phyloP scores from a whole-genome alignment of 768 basidiomycete genomes.

The Lactarius pseudohatsudake region DNA sequence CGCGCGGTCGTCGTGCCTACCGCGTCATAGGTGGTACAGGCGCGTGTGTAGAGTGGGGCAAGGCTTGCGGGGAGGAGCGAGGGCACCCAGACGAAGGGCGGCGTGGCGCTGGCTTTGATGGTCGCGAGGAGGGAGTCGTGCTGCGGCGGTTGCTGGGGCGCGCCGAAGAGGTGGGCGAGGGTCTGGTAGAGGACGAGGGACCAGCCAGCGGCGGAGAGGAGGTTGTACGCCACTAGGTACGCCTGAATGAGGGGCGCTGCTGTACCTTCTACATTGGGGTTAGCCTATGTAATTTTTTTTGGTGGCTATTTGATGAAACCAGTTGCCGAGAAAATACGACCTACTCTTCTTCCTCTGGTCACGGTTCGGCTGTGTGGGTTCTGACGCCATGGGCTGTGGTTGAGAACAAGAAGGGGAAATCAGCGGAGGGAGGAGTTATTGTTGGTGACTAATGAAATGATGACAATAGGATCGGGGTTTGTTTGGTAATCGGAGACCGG shows the following conservation, averaged over 20 bases:
- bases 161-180: constrained; percentile 17
- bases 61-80: constrained; percentile 42
- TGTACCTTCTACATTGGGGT: constrained; percentile 1
- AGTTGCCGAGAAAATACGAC: background rate
- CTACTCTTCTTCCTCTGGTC: background rate
- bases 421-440: background rate
- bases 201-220: constrained; percentile 26
- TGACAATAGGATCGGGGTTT: constrained; percentile 1
- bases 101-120: constrained; percentile 6
- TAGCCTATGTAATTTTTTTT: background rate
- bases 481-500: background rate
- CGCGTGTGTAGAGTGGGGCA: constrained; percentile 48
- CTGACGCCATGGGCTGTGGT: background rate
- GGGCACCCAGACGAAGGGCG: constrained; percentile 33
- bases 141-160: background rate
- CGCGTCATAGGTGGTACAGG: constrained; percentile 58
- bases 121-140: constrained; percentile 5
- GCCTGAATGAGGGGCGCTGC: constrained; percentile 23
- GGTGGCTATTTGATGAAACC: background rate
- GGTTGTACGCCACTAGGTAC: constrained; percentile 30
- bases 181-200: constrained; percentile 25
- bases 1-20: constrained; percentile 61
- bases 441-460: background rate
- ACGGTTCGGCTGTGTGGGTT: background rate
- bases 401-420: background rate